These are phyloP conservation scores for Serendipita sp. DNA, from an alignment of 768 basidiomycete species.

Conservation along the genomic window DNA sequence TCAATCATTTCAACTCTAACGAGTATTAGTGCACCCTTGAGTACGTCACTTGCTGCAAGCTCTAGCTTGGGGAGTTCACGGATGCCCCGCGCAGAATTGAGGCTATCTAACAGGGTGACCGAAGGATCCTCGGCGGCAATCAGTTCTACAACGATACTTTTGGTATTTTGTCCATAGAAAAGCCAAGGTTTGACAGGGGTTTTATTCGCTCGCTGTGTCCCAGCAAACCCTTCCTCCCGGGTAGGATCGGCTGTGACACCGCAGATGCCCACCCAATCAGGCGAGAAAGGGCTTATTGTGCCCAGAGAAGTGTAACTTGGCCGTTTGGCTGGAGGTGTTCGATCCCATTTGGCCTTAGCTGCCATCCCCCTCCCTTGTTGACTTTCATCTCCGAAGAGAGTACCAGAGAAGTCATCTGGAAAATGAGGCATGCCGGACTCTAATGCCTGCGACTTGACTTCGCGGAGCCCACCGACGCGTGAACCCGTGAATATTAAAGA, in stretches of 20 bases:
- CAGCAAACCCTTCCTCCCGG: constrained; percentile 20
- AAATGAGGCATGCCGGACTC: constrained; percentile 64
- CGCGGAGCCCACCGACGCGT: constrained; percentile 70
- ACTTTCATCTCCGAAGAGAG: constrained; percentile 36
- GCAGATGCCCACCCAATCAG: constrained; percentile 64
- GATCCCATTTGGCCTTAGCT: constrained; percentile 49
- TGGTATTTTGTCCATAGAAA: constrained; percentile 39
- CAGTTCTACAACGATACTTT: constrained; percentile 28
- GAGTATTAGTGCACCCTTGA: constrained; percentile 47
- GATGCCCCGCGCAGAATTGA: constrained; percentile 46
- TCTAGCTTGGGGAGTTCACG: constrained; percentile 29
- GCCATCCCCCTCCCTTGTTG: constrained; percentile 32
- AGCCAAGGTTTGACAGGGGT: constrained; percentile 41
- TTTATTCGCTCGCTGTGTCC: constrained; percentile 36
- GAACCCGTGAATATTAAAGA: constrained; percentile 74
- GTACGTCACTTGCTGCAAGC: constrained; percentile 28
- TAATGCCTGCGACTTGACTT: constrained; percentile 63
- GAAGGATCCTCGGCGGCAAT: constrained; percentile 25
- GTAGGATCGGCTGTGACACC: constrained; percentile 22
- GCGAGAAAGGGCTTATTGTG: constrained; percentile 53
- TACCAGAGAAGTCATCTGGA: constrained; percentile 64
- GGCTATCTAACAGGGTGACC: constrained; percentile 30
- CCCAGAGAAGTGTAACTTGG: constrained; percentile 50
- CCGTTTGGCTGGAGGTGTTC: constrained; percentile 79
- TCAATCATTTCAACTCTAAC: constrained; percentile 46